Conservation (phyloP, 805 yeast species). For the Metschnikowia aberdeeniae region DNA sequence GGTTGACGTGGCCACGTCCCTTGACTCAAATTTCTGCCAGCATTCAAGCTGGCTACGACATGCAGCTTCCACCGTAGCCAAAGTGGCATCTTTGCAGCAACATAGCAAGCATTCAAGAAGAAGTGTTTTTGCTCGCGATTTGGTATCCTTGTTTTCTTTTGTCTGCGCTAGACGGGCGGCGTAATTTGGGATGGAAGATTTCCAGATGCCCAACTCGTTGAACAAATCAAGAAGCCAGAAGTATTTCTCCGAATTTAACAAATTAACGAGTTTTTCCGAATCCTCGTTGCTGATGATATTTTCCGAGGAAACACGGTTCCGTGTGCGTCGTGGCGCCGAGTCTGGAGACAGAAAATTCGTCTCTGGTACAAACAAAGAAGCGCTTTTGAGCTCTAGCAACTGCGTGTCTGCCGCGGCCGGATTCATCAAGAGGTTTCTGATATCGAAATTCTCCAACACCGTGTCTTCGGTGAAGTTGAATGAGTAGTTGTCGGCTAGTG, state of each 20-base stretch:
- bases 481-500: neutral
- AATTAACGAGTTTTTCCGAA: conserved; percentile 18
- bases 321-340: neutral
- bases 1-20: conserved; percentile 10
- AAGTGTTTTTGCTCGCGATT: conserved; percentile 8
- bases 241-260: conserved; percentile 32
- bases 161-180: conserved; percentile 21
- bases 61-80: conserved; percentile 10
- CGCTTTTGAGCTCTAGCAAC: neutral
- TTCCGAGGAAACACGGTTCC: neutral
- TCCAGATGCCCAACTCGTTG: conserved; percentile 38
- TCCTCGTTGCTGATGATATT: conserved; percentile 7
- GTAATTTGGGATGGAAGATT: conserved; percentile 30
- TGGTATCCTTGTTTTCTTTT: conserved; percentile 6
- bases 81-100: conserved; percentile 19
- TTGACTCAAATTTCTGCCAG: conserved; percentile 21
- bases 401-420: conserved; percentile 10
- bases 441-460: conserved; percentile 22
- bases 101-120: conserved; percentile 30
- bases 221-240: conserved; percentile 39
- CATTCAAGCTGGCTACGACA: conserved; percentile 21
- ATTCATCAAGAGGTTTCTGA: conserved; percentile 23
- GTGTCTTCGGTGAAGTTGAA: conserved; percentile 2
- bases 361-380: neutral
- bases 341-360: neutral